Percentiles rank a stretch among this genome's conserved stretches.
phyloP scores from a whole-genome alignment of 169 alveolate species.

The Cryptosporidium viatorum region DNA sequence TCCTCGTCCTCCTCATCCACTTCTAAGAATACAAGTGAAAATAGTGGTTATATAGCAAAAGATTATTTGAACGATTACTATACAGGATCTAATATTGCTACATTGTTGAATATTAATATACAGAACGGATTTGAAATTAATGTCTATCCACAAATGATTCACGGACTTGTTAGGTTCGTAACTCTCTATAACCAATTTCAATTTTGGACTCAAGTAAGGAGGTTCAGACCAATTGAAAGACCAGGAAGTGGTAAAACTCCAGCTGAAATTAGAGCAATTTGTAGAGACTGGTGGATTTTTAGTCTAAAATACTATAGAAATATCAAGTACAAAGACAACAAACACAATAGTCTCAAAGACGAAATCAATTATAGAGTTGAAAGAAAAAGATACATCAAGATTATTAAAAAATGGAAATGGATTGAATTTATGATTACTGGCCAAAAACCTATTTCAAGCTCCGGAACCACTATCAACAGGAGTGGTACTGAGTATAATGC shows the following conservation, averaged over 20 bases:
- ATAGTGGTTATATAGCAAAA: background rate
- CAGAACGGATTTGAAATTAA: slow-evolving; percentile 58
- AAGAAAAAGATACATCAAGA: slow-evolving; percentile 55
- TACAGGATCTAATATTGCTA: slow-evolving; percentile 37
- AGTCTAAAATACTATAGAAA: slow-evolving; percentile 33
- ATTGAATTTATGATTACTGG: slow-evolving; percentile 57
- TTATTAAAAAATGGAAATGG: slow-evolving; percentile 73
- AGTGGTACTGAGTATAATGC: background rate
- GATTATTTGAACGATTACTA: slow-evolving; percentile 21
- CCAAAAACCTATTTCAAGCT: slow-evolving; percentile 14
- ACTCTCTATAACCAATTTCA: slow-evolving; percentile 63
- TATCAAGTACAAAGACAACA: slow-evolving; percentile 22
- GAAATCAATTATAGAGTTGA: slow-evolving; percentile 67
- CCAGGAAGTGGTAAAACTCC: slow-evolving; percentile 53
- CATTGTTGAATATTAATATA: slow-evolving; percentile 46
- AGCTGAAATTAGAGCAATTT: slow-evolving; percentile 24
- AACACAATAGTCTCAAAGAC: slow-evolving; percentile 26
- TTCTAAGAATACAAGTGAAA: background rate
- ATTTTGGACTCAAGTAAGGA: slow-evolving; percentile 64
- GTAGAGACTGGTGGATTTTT: slow-evolving; percentile 71
- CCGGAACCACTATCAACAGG: slow-evolving; percentile 29
- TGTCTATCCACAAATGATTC: slow-evolving; percentile 64
- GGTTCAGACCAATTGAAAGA: slow-evolving; percentile 62
- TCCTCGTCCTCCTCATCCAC: background rate
- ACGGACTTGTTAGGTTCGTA: slow-evolving; percentile 55